phyloP scores from a whole-genome alignment of 192 early-diverging fungal genomes.

The Linderina pennispora region DNA sequence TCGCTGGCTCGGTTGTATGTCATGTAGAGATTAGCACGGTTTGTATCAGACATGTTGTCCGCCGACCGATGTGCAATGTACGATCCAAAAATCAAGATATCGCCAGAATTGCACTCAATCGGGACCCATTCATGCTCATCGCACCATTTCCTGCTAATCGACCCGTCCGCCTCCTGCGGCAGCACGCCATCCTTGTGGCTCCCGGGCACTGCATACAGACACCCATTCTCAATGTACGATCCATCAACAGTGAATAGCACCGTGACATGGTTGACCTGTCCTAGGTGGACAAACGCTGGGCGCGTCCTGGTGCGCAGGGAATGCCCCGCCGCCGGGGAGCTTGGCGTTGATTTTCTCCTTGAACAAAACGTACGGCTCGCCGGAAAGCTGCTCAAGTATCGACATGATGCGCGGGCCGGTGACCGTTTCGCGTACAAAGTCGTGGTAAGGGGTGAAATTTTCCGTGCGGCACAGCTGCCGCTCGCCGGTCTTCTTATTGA shows the following conservation, averaged over 20 bases:
- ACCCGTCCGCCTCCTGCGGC: conserved; percentile 25
- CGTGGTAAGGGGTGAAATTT: conserved; percentile 41
- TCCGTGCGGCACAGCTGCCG: conserved; percentile 43
- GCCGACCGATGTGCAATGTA: conserved; percentile 40
- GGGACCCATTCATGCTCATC: conserved; percentile 26
- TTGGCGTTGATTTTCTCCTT: conserved; percentile 47
- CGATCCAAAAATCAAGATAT: conserved; percentile 36
- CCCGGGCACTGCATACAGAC: conserved; percentile 36
- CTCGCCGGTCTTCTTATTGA: conserved; percentile 20
- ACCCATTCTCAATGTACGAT: conserved; percentile 28
- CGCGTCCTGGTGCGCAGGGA: conserved; percentile 43
- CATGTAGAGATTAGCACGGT: conserved; percentile 33
- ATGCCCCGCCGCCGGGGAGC: conserved; percentile 38
- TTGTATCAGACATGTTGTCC: conserved; percentile 20
- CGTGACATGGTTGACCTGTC: conserved; percentile 33
- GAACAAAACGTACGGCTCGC: conserved; percentile 33
- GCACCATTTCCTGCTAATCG: conserved; percentile 24
- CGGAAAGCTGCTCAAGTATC: conserved; percentile 26
- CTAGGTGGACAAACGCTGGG: conserved; percentile 44
- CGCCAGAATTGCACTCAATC: conserved; percentile 30
- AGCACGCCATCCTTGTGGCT: conserved; percentile 26
- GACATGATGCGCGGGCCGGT: conserved; percentile 24
- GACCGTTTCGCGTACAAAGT: conserved; percentile 23
- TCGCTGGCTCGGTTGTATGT: conserved; percentile 34
- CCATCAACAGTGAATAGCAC: conserved; percentile 41